Percentiles rank a stretch among this genome's conserved stretches.
phyloP scores from a whole-genome alignment of 495 filamentous ascomycete genomes.

The Aspergillus cristatus region DNA sequence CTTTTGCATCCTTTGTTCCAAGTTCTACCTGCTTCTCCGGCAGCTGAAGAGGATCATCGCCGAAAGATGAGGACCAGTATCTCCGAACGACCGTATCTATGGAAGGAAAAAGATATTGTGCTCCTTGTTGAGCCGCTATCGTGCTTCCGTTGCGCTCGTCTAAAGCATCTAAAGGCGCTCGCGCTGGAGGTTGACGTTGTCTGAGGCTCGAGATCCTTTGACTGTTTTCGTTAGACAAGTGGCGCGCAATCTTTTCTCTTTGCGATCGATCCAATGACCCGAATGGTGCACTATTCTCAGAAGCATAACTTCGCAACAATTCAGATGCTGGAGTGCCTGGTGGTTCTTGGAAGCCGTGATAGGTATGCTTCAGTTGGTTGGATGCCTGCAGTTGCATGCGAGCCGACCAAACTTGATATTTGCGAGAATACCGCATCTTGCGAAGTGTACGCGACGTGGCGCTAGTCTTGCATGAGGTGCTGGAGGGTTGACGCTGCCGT shows the following conservation, averaged over 20 bases:
- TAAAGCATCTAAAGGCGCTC: too few relatives aligned
- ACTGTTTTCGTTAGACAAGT: not conserved
- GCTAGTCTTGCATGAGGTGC: not conserved
- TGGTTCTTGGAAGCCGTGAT: slow-evolving; percentile 18
- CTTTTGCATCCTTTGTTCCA: not conserved
- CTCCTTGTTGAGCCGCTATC: too few relatives aligned
- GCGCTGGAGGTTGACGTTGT: too few relatives aligned
- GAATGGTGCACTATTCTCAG: slow-evolving; percentile 8
- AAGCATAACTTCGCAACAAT: slow-evolving; percentile 17
- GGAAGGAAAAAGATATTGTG: too few relatives aligned
- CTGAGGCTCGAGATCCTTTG: not conserved
- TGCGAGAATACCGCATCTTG: slow-evolving; percentile 7
- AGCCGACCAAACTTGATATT: slow-evolving; percentile 29
- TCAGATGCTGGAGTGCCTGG: slow-evolving; percentile 30
- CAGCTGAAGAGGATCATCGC: too few relatives aligned
- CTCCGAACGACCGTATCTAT: too few relatives aligned
- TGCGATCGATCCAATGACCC: not conserved
- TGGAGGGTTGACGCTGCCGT: not conserved
- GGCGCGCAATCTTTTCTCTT: not conserved
- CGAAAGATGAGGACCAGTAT: too few relatives aligned
- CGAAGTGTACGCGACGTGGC: not conserved
- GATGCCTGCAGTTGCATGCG: slow-evolving; percentile 25
- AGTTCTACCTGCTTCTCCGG: too few relatives aligned
- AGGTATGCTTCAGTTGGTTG: slow-evolving; percentile 2
- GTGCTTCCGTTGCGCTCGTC: not conserved